Conservation (phyloP, 2,329 filamentous ascomycete species). For the Acephala macrosclerotiorum region DNA sequence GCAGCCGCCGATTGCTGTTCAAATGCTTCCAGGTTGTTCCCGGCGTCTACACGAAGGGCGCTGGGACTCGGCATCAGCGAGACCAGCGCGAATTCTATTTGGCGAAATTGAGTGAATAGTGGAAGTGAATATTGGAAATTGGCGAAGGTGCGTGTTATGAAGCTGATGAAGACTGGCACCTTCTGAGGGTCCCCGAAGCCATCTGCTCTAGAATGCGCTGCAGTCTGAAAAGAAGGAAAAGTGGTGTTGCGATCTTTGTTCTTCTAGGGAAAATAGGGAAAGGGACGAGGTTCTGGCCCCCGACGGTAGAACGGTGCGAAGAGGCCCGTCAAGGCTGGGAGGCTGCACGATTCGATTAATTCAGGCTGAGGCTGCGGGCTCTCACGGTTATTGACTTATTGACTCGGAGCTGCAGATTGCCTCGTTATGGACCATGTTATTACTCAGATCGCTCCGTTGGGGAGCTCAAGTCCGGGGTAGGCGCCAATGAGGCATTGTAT, state of each 20-base stretch:
- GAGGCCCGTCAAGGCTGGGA: background rate
- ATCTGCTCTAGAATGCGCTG: constrained; percentile 14
- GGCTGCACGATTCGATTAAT: background rate
- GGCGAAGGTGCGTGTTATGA: constrained; percentile 22
- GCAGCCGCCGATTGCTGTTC: constrained; percentile 22
- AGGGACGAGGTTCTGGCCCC: constrained; percentile 2
- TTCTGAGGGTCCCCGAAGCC: constrained; percentile 19
- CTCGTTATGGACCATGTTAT: background rate
- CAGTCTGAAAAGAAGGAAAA: constrained; percentile 15
- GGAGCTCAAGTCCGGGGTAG: constrained; percentile 2
- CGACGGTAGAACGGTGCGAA: no score
- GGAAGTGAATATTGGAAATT: constrained; percentile 12
- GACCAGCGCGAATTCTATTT: constrained; percentile 30
- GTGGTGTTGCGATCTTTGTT: constrained; percentile 16
- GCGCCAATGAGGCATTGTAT: constrained; percentile 2
- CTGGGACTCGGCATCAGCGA: constrained; percentile 33
- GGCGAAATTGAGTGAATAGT: constrained; percentile 5
- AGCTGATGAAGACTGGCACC: background rate
- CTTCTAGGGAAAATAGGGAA: background rate
- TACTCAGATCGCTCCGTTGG: background rate
- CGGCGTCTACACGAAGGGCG: constrained; percentile 29
- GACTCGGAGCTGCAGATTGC: background rate
- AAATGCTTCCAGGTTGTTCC: constrained; percentile 25
- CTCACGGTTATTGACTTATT: background rate
- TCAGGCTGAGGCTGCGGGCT: constrained; percentile 2